Evolutionary conservation across 164 flowering plant species (phyloP), one percentile per base, ranked within the genome.

Genomic region (Piper longum): DNA sequence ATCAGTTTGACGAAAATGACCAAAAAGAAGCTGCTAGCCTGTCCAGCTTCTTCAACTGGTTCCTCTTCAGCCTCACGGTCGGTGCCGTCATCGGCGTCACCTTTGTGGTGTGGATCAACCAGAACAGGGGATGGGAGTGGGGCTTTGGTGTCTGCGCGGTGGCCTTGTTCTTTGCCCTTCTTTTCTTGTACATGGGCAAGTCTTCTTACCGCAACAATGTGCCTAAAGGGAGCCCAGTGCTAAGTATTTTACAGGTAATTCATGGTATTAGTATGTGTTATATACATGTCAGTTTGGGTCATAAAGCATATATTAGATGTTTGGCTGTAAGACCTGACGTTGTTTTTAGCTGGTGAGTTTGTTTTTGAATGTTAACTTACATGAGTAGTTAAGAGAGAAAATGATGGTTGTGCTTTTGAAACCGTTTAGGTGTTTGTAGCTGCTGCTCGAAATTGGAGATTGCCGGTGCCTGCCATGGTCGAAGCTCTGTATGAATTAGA

Each of bases 11-110:
- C 51, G 77, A 75, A 39, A 76, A 45, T n/a, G 75, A 83, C 70
- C 82, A 85, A 13, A 72, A 76, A 51, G 84, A 77, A 65, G 81
- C 81, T 42, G 40, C 74, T 59, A 65, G 63, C 11, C 71, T 87
- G 16, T 75, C 90, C 3, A 85, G 87, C 65, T 87, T 70, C 77
- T 87, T 87, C 79, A 85, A 87, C 70, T 87, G 87, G 85, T 75
- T 82, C 71, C 57, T 83, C 70, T 78, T 85, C 63, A 82, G 81
- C 66, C 65, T 82, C 59, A 78, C 84, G 11, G 26, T 67, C 9
- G 95, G 95, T 16, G 75, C 81, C 0, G 71, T 79, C 3, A 12
- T 83, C n/a, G 90, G 95, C 1, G 84, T 82, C 19, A 83, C 85
- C 5, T 70, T 85, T 26, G 19, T 87, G 16, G 90, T 85, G 4